Evolutionary conservation across 1,284 basidiomycete genomes (phyloP).

Genomic region (Sanghuangporus sanghuang): DNA sequence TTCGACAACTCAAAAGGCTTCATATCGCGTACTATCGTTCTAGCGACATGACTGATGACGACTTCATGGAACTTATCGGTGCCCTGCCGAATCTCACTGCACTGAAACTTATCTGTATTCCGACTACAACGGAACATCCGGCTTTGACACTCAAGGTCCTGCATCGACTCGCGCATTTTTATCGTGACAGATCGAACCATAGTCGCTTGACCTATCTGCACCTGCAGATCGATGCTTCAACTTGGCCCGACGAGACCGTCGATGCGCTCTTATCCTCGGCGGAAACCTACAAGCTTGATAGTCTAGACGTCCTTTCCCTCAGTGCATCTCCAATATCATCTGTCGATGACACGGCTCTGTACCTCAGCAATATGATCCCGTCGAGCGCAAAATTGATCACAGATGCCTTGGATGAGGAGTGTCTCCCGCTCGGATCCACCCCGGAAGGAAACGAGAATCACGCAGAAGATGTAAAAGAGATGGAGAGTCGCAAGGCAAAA

Average conservation of each 20-base stretch:
- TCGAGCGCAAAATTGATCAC: neutral
- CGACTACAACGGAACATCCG: neutral
- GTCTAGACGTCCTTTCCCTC: neutral
- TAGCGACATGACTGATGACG: neutral
- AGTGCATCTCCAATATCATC: neutral
- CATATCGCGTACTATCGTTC: neutral
- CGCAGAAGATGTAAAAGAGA: neutral
- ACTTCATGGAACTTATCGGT: neutral
- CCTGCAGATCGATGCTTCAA: neutral
- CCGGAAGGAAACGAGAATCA: neutral
- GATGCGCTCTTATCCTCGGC: neutral
- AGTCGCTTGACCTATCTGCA: neutral
- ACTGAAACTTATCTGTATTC: neutral
- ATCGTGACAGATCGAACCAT: neutral
- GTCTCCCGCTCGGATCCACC: neutral
- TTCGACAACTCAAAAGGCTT: neutral
- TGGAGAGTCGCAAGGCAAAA: neutral
- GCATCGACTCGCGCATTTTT: neutral
- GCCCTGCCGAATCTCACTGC: neutral
- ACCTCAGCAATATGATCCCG: neutral
- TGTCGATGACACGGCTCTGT: neutral
- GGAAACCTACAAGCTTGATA: neutral
- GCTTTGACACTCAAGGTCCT: neutral
- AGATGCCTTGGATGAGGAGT: neutral
- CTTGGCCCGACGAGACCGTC: neutral